Percentiles rank a stretch among this genome's conserved stretches.
These are phyloP conservation scores for Botrytis hyacinthi DNA, from an alignment of 2,329 filamentous ascomycete genomes.

Conservation along the genomic window DNA sequence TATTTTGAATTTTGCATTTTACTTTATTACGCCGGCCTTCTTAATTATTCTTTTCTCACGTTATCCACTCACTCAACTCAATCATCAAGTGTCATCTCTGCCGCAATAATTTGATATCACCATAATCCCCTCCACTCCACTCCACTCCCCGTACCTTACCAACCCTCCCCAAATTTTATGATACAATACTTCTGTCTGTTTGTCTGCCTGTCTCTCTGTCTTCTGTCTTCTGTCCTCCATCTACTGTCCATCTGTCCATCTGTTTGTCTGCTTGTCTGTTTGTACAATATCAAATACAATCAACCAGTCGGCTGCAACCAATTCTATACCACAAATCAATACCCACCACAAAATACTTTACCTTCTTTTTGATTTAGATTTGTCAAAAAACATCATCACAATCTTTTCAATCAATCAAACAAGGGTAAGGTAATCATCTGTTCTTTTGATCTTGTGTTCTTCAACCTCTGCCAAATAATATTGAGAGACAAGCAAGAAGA, in stretches of 20 bases:
- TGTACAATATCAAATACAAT: not conserved
- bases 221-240: not conserved
- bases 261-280: not conserved
- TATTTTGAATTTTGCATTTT: not conserved
- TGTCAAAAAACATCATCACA: not conserved
- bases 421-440: not conserved
- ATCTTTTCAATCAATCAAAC: not conserved
- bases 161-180: not conserved
- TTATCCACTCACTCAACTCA: not conserved
- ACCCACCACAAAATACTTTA: not conserved
- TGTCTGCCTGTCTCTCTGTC: not conserved
- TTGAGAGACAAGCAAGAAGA: not conserved
- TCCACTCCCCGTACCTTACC: not conserved
- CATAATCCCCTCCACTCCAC: not conserved
- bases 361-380: not conserved
- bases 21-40: constrained; percentile 1
- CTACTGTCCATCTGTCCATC: not conserved
- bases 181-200: not conserved
- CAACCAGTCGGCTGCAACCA: constrained; percentile 4
- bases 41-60: not conserved
- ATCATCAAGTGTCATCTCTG: not conserved
- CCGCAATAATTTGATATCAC: not conserved
- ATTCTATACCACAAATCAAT: not conserved
- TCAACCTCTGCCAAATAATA: not conserved
- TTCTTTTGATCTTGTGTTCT: not conserved